Percentiles rank a stretch among this genome's conserved stretches.
These are phyloP conservation scores for Crithidia thermophila DNA, from an alignment of 208 protist genomes.

Conservation along the genomic window DNA sequence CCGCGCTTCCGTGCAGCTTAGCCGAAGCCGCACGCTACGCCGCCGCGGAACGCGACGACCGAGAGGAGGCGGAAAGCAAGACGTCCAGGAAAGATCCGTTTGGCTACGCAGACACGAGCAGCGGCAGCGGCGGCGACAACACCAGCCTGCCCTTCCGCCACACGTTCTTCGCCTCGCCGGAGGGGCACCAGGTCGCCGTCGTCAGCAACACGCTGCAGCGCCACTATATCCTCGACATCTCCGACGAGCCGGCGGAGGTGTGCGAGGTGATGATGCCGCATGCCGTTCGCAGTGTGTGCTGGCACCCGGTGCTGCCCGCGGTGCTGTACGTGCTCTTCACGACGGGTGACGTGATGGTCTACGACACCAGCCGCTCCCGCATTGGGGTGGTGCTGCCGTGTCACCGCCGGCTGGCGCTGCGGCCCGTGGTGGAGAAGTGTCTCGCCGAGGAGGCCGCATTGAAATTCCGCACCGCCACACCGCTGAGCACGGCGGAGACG, in stretches of 20 bases:
- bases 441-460: constrained; percentile 28
- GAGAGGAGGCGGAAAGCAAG: neutral
- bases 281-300: constrained; percentile 59
- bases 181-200: constrained; percentile 56
- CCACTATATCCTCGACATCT: constrained; percentile 76
- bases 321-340: constrained; percentile 64
- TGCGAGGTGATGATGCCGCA: constrained; percentile 61
- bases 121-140: neutral
- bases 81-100: too few relatives aligned
- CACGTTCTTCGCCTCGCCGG: constrained; percentile 51
- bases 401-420: constrained; percentile 30
- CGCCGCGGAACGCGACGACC: neutral
- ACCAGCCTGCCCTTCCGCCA: constrained; percentile 34
- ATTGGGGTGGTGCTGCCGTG: constrained; percentile 45
- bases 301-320: constrained; percentile 47
- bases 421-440: constrained; percentile 17
- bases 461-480: too few relatives aligned
- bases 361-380: constrained; percentile 37
- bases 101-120: neutral
- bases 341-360: constrained; percentile 43
- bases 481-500: too few relatives aligned
- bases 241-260: constrained; percentile 33
- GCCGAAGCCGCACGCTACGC: constrained; percentile 17
- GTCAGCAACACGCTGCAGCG: constrained; percentile 52
- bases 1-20: constrained; percentile 14